Percentiles rank a stretch among this genome's conserved stretches.
Evolutionary conservation across 2,329 filamentous ascomycete genomes (phyloP).

Genomic region (Grosmannia penicillata): DNA sequence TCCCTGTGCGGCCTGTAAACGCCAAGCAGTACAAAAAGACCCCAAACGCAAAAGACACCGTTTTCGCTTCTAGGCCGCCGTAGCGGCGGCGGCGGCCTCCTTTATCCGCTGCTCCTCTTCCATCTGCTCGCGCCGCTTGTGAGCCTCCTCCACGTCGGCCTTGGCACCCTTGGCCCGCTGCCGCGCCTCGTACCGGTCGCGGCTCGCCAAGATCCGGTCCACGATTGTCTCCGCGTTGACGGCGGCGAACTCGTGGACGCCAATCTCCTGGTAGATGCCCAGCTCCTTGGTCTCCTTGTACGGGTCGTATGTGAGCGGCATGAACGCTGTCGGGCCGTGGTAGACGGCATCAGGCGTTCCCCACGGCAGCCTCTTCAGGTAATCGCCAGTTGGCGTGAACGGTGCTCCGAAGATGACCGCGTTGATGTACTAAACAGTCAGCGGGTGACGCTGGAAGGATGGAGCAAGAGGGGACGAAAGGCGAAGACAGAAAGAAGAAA

Average conservation of each 20-base stretch:
- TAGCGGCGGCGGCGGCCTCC: constrained; percentile 19
- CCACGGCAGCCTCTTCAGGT: constrained; percentile 61
- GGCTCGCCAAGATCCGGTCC: constrained; percentile 71
- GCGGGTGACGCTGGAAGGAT: neutral
- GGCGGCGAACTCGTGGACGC: constrained; percentile 62
- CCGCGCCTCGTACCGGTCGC: constrained; percentile 78
- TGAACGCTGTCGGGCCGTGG: constrained; percentile 90
- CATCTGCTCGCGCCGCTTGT: constrained; percentile 44
- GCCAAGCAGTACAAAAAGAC: neutral
- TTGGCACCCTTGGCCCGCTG: constrained; percentile 87
- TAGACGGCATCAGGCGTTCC: constrained; percentile 70
- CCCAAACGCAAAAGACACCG: neutral
- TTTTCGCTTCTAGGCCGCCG: neutral
- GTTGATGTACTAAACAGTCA: constrained; percentile 55
- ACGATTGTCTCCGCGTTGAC: constrained; percentile 93
- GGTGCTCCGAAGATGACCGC: constrained; percentile 82
- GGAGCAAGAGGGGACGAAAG: neutral
- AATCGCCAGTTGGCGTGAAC: constrained; percentile 67
- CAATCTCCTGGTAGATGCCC: constrained; percentile 72
- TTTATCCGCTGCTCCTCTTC: constrained; percentile 41
- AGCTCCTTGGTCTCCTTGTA: constrained; percentile 69
- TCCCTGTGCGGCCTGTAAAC: no score
- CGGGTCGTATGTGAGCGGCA: constrained; percentile 64
- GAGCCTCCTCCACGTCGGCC: constrained; percentile 56
- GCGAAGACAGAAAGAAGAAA: neutral